phyloP scores from a whole-genome alignment of 1,139 yeast species.

The Kurtzmaniella natalensis region DNA sequence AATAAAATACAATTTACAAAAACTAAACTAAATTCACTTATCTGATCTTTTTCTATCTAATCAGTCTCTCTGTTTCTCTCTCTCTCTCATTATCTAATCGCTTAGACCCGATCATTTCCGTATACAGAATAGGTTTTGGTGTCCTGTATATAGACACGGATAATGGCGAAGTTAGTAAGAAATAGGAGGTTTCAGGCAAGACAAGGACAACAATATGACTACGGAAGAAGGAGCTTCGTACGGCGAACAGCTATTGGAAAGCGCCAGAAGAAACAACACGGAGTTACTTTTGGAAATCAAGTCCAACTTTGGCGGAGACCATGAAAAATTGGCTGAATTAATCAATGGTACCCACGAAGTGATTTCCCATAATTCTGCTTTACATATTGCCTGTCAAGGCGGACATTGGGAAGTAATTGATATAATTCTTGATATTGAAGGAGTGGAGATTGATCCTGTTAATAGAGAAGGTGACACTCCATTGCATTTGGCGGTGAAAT shows the following conservation, averaged over 20 bases:
- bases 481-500: constrained; percentile 78
- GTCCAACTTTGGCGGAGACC: constrained; percentile 40
- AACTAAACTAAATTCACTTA: no score
- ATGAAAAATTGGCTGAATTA: constrained; percentile 48
- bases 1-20: no score
- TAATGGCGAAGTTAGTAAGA: no score
- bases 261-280: constrained; percentile 82
- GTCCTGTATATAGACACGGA: no score
- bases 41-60: no score
- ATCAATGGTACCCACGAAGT: constrained; percentile 74
- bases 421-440: constrained; percentile 76
- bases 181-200: no score
- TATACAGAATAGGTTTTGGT: no score
- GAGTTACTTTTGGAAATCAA: constrained; percentile 64
- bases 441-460: constrained; percentile 82
- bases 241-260: constrained; percentile 78
- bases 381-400: constrained; percentile 75
- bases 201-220: no score
- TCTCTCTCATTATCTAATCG: no score
- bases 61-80: no score
- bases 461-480: constrained; percentile 86
- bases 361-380: constrained; percentile 69
- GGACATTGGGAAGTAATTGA: constrained; percentile 91
- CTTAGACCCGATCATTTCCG: no score
- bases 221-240: constrained; percentile 61